Base-by-base conservation (phyloP, 148 eudicot genomes). In the Rhododendron williamsianum region DNA sequence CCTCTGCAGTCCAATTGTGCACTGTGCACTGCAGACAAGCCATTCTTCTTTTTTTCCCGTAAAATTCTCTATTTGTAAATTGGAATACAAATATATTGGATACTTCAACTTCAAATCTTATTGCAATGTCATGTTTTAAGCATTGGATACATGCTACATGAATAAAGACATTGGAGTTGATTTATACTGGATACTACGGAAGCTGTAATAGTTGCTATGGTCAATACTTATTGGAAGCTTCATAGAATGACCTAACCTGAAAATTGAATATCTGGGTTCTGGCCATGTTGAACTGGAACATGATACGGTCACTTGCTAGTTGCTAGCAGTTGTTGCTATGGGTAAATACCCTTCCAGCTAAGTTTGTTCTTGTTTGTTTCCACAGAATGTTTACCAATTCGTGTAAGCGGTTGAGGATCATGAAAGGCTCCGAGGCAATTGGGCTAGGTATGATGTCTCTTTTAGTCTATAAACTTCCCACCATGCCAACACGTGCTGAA, bases 341-440 rank as follows among this genome's bases (percentile, higher is more conserved):
- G 13, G 77, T 4, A 33, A 15, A 67, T 67, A 19, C 11, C 41
- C 0, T 3, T 48, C 10, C 21, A 73, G 27, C 85, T 51, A 23
- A 76, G 48, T 23, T 60, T 69, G 46, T 25, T 73, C 13, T 81
- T 81, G 36, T 27, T 15, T 86, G 27, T 63, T 86, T 36, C 30
- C 23, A 46, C 72, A 90, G 93, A 80, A 91, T 91, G 93, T 91
- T 91, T 76, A 84, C 81, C 6, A 84, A 73, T 76, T 87, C 94
- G 1, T 92, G 94, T 84, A 92, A 82, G 92, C 89, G 91, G 84
- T 27, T 92, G 69, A 89, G 94, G 92, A 92, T 92, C 90, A 91
- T 92, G 92, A 92, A 89, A 83, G 89, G 94, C 85, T 90, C 94
- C 2, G 94, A 92, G 82, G 94, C 94, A 80, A 89, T 89, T 30